Base-by-base conservation (phyloP, 768 basidiomycete genomes). In the Dentipellis fragilis region DNA sequence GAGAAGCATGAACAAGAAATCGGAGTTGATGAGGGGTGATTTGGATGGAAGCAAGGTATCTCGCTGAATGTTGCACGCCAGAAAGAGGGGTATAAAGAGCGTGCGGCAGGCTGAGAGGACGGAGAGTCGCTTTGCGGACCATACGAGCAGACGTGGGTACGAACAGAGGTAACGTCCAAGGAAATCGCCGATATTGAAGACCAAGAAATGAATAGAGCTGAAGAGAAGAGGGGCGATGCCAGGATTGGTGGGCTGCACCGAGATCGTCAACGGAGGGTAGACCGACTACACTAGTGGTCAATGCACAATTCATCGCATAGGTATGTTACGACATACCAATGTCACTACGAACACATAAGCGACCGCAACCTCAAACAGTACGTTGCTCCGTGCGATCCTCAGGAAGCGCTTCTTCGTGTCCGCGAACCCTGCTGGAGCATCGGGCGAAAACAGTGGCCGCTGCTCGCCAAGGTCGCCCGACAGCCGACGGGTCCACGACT, bases 51-150 rank as follows among this genome's bases (percentile, higher is more conserved):
- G 17, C 64, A 61, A 34, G 74, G 72, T 47, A 39, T 64, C 62
- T 46, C 75, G 79, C 59, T 84, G 80, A 42, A 94, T 70, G 65
- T 96, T 96, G 76, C 93, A 95, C 70, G 86, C 74, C n/a, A 95
- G 76, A 69, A 95, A 86, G 42, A 93, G 63, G 34, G 91, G 91
- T 49, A 96, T 80, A 71, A 95, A 94, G 36, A 92, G 64, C 1
- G 84, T 87, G 54, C 93, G 83, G 3, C 80, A 68, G 42, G 87
- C 66, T 14, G 91, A 85, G 22, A 90, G 69, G 6, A 66, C 64
- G 14, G 91, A 66, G 39, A 94, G 77, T 36, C 77, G 76, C 21
- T 72, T 76, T 5, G 80, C 78, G 3, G 83, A 83, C 82, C 89
- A 92, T 52, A 92, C 71, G 35, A 84, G 68, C 19, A 93, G 68